Base-by-base conservation (phyloP, 2,329 filamentous ascomycete genomes). In the Calonectria pauciramosa region DNA sequence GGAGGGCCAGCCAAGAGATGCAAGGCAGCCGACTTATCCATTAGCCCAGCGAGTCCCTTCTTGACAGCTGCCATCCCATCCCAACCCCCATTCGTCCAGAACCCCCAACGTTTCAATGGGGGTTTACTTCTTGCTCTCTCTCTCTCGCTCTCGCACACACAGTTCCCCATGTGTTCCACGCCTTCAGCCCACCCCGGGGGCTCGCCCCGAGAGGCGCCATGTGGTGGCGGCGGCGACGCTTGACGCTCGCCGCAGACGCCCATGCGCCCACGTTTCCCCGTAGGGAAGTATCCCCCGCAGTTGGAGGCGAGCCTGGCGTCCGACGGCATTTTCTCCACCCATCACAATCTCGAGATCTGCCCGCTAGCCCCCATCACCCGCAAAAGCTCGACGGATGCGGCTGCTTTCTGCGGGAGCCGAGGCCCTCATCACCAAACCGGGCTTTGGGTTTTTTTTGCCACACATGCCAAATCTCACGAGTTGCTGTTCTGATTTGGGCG, bases 61-160 rank as follows among this genome's bases (percentile, higher is more conserved):
- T 41, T 41, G n/a, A 23, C 28, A 32, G 47, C 28, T 34, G 44
- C 38, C 65, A 54, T 68, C 72, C 38, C 65, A 54, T 68, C 72
- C 77, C 71, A 67, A 76, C 76, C 78, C 72, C 70, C 70, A 56
- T 74, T 64, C 30, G 66, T 59, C 30, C 64, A 23, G n/a, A 56
- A 71, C 77, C 77, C 60, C 60, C 60, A 65, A 65, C 38, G 5
- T 65, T 65, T 47, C 2, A 16, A 65, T 65, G 60, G 60, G 60
- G 60, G 38, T 16, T n/a, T 23, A 4, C 3, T 20, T 32, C 18
- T 30, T 6, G 13, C 44, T 47, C 20, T 23, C 44, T 23, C n/a
- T 4, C 34, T 63, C 34, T 23, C 26, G 3, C 23, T 26, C 30
- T 4, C 30, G 26, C 56, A 41, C 34, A 14, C 26, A 3, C 23